Base-by-base conservation (phyloP, 306 rosid genomes). In the Carpinus fangiana region DNA sequence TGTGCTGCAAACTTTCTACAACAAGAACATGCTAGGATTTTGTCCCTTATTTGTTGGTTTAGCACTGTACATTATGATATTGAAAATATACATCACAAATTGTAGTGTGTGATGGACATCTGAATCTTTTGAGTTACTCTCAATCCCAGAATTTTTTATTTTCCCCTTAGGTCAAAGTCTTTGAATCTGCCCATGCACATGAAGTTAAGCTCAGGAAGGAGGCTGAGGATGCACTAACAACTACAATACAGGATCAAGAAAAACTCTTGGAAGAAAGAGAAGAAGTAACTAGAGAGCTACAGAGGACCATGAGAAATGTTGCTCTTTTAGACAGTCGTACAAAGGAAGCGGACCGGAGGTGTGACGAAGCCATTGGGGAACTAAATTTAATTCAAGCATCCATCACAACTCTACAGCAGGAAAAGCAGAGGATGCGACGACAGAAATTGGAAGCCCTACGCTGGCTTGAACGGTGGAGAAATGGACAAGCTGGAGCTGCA, bases 381-480 rank as follows among this genome's bases (percentile, higher is more conserved):
- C 87, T 88, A 66, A 81, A 74, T 69, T 50, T 82, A 50, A 84
- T 93, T 81, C 96, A 89, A 80, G 85, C 87, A 75, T 90, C 97
- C 68, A 84, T 90, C 82, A 81, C 91, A 82, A 84, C 80, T 74
- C 78, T 93, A 60, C 73, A 73, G 87, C 84, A 83, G 51, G 97
- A 93, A 83, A 93, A 81, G 72, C 91, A 93, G 86, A 79, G 78
- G 81, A 84, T 93, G 52, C 85, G 85, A 73, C 76, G 80, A 69
- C 93, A 90, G 83, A 93, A 88, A 81, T 82, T 76, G 46, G 91
- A 88, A 84, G 97, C 94, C 28, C 73, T 79, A 53, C 84, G 52
- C 82, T 93, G 97, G 96, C 89, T 93, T 61, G 90, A 88, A 59
- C 83, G 90, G 48, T 93, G 97, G 97, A 89, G 81, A 85, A 80